Evolutionary conservation across 2,329 filamentous ascomycete genomes (phyloP).

Genomic region (Microsporum audouinii): DNA sequence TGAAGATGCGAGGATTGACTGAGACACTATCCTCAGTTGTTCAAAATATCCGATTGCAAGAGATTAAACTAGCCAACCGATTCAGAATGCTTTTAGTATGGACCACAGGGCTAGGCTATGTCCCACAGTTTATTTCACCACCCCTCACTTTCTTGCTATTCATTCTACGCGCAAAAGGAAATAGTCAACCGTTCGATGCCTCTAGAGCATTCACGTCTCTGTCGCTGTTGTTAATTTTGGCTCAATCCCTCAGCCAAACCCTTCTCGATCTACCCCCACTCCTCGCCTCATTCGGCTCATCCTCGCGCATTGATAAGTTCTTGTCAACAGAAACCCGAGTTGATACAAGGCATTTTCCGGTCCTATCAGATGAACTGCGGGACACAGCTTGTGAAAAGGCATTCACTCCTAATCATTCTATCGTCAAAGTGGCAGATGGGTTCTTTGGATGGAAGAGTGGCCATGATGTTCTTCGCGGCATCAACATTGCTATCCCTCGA

Average conservation of each 20-base stretch:
- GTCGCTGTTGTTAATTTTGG: constrained; percentile 37
- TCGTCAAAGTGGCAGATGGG: constrained; percentile 15
- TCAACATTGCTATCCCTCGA: constrained; percentile 32
- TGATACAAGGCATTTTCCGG: constrained; percentile 17
- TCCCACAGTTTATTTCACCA: constrained; percentile 34
- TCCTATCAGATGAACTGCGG: neutral
- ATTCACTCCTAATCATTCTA: neutral
- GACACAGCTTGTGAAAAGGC: neutral
- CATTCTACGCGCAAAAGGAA: constrained; percentile 29
- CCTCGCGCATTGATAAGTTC: constrained; percentile 38
- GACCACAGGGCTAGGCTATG: constrained; percentile 31
- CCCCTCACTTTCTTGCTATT: constrained; percentile 38
- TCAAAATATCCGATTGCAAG: neutral
- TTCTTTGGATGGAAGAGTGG: constrained; percentile 40
- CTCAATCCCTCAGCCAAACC: constrained; percentile 36
- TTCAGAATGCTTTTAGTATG: constrained; percentile 33
- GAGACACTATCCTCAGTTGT: neutral
- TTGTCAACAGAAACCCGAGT: constrained; percentile 25
- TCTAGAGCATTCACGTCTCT: constrained; percentile 37
- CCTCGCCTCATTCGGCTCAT: constrained; percentile 36
- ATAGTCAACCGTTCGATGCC: constrained; percentile 27
- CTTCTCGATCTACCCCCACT: constrained; percentile 37
- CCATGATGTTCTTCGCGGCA: constrained; percentile 30
- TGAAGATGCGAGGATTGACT: neutral
- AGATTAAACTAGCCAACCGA: constrained; percentile 5